Percentiles rank a stretch among this genome's conserved stretches.
phyloP scores from a whole-genome alignment of 208 protist species.

The Trypanosomatidae sp. region DNA sequence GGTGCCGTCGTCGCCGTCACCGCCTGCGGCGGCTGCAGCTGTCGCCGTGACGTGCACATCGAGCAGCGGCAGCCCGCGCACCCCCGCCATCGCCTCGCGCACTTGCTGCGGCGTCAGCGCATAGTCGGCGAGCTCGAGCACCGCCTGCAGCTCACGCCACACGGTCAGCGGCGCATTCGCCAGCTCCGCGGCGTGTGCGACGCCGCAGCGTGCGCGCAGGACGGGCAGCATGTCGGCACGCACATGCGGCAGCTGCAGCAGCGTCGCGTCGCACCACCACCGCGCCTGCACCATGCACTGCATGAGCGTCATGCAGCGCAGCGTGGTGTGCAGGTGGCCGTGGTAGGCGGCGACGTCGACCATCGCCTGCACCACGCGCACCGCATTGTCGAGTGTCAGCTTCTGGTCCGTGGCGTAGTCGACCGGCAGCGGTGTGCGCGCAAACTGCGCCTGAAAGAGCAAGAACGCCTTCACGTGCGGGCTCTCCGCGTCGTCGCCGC shows the following conservation, averaged over 20 bases:
- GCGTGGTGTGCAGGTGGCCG: constrained; percentile 80
- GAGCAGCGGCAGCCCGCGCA: constrained; percentile 59
- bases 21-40: background rate
- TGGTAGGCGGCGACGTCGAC: constrained; percentile 93
- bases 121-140: constrained; percentile 31
- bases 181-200: constrained; percentile 58
- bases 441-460: constrained; percentile 97
- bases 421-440: constrained; percentile 87
- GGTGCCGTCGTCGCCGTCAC: constrained; percentile 4
- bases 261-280: constrained; percentile 75
- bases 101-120: constrained; percentile 28
- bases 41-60: constrained; percentile 40
- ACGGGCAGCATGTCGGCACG: constrained; percentile 52
- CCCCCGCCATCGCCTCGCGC: constrained; percentile 59
- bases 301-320: constrained; percentile 87
- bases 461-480: constrained; percentile 95
- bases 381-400: constrained; percentile 94
- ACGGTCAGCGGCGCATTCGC: constrained; percentile 37
- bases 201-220: constrained; percentile 30
- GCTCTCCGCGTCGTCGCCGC: constrained; percentile 60
- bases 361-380: constrained; percentile 94
- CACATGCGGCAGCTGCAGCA: constrained; percentile 83
- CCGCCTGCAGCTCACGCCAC: constrained; percentile 23
- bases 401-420: constrained; percentile 98
- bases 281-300: constrained; percentile 93